Conservation (phyloP, 352 stramenopile species). For the Globisporangium paroecandrum region DNA sequence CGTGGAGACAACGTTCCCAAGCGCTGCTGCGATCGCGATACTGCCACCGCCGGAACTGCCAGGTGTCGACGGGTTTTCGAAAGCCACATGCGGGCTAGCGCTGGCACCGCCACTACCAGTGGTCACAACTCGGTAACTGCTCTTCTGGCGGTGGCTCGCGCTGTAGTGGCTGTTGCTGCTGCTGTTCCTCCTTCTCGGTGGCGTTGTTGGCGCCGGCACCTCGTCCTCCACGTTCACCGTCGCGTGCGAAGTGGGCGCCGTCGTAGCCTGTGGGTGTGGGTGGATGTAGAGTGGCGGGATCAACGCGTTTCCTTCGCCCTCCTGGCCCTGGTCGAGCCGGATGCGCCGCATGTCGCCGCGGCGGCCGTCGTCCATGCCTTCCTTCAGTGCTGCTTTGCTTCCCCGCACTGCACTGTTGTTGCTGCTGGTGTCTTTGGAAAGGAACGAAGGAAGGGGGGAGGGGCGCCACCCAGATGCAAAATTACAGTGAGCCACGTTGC, state of each 20-base stretch:
- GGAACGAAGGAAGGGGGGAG: constrained; percentile 3
- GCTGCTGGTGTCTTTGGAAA: constrained; percentile 4
- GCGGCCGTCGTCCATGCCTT: constrained; percentile 11
- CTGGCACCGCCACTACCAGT: neutral
- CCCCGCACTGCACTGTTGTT: neutral
- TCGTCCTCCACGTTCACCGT: neutral
- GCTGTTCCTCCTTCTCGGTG: constrained; percentile 8
- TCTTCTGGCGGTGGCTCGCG: constrained; percentile 5
- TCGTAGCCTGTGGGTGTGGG: neutral
- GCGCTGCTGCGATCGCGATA: constrained; percentile 9
- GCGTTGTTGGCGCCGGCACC: neutral
- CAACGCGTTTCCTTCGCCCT: constrained; percentile 3
- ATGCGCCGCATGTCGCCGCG: constrained; percentile 9
- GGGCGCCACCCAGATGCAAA: neutral
- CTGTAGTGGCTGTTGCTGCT: neutral
- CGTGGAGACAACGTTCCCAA: constrained; percentile 7
- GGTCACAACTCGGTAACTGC: neutral
- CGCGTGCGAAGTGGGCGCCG: neutral
- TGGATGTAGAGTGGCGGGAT: constrained; percentile 11
- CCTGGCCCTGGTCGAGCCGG: constrained; percentile 14
- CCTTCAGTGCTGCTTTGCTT: constrained; percentile 4
- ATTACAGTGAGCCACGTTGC: constrained; percentile 2
- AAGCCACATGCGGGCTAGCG: constrained; percentile 5
- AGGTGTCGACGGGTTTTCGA: constrained; percentile 3
- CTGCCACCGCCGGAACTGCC: neutral